phyloP scores from a whole-genome alignment of 2,329 filamentous ascomycete genomes.

The Clathrospora elynae region DNA sequence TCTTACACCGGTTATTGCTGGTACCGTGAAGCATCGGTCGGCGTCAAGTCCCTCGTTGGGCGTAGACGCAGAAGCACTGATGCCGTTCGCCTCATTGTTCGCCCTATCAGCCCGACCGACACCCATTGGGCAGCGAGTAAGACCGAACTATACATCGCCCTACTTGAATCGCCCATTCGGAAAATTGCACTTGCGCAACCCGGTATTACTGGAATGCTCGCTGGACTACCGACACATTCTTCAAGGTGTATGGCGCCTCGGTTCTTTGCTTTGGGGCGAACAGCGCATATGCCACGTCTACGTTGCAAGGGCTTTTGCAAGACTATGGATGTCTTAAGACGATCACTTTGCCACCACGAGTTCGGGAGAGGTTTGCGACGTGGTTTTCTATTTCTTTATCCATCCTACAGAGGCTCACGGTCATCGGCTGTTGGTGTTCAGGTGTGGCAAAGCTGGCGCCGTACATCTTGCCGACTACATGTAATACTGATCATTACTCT shows the following conservation, averaged over 20 bases:
- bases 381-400: slow-evolving; percentile 5
- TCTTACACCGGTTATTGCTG: slow-evolving; percentile 19
- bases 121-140: slow-evolving; percentile 34
- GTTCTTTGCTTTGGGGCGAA: slow-evolving; percentile 11
- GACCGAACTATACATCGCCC: slow-evolving; percentile 22
- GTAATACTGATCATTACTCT: slow-evolving; percentile 23
- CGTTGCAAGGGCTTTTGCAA: slow-evolving; percentile 8
- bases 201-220: slow-evolving; percentile 13
- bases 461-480: slow-evolving; percentile 18
- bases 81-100: slow-evolving; percentile 39
- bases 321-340: slow-evolving; percentile 23
- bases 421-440: slow-evolving; percentile 5
- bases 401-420: slow-evolving; percentile 5
- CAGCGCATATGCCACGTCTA: slow-evolving; percentile 31
- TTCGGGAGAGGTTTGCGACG: slow-evolving; percentile 5
- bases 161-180: slow-evolving; percentile 13
- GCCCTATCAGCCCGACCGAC: slow-evolving; percentile 35
- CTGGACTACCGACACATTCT: slow-evolving; percentile 9
- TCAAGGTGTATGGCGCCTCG: slow-evolving; percentile 12
- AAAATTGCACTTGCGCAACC: slow-evolving; percentile 9
- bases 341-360: slow-evolving; percentile 35
- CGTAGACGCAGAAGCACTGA: slow-evolving; percentile 32
- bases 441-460: slow-evolving; percentile 7
- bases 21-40: slow-evolving; percentile 12
- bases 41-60: slow-evolving; percentile 27